These are phyloP conservation scores for Oryza officinalis DNA, from an alignment of 176 grass and related monocot genomes.

Conservation along the genomic window DNA sequence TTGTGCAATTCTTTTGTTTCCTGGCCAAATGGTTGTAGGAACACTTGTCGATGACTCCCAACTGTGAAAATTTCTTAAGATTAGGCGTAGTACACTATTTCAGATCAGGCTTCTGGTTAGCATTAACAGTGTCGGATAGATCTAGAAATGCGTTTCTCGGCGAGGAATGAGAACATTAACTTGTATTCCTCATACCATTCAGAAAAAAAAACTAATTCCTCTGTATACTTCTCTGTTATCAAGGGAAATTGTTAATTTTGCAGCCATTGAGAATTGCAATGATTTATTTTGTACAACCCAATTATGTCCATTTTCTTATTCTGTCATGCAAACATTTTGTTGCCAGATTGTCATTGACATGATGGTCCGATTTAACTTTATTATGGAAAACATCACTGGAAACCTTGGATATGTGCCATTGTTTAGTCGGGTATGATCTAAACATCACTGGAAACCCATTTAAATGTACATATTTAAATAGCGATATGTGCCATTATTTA, in stretches of 20 bases:
- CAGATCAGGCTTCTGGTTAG: not conserved
- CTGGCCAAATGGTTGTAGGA: conserved; percentile 25
- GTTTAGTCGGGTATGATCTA: too few relatives aligned
- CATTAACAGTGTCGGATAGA: not conserved
- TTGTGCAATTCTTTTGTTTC: not conserved
- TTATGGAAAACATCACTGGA: too few relatives aligned
- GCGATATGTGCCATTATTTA: too few relatives aligned
- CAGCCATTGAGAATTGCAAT: not conserved
- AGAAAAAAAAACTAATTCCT: not conserved
- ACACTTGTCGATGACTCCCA: not conserved
- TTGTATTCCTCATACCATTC: not conserved
- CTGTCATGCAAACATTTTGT: not conserved
- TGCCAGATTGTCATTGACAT: not conserved
- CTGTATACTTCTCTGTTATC: not conserved
- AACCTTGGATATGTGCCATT: too few relatives aligned
- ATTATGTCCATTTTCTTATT: not conserved
- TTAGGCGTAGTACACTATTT: not conserved
- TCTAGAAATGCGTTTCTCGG: not conserved
- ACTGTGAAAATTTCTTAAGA: not conserved
- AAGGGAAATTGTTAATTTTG: not conserved
- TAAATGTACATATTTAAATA: too few relatives aligned
- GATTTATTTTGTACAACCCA: not conserved
- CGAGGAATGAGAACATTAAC: not conserved
- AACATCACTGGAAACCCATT: too few relatives aligned
- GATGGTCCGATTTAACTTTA: not conserved